Conservation (phyloP, 169 alveolate species). For the Sarcocystis neurona region DNA sequence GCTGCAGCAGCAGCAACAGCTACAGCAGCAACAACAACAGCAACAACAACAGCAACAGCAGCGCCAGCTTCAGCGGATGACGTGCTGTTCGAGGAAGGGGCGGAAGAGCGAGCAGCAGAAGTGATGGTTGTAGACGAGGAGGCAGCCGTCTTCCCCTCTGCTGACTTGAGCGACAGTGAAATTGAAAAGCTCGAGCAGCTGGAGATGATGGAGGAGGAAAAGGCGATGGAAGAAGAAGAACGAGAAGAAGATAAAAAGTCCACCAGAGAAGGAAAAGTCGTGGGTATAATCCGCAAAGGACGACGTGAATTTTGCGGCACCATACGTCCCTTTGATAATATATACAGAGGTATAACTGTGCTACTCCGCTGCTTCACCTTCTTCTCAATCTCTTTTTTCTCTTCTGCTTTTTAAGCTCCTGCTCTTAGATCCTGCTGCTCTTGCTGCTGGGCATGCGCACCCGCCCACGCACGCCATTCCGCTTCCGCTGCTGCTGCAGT, state of each 20-base stretch:
- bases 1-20: no score
- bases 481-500: no score
- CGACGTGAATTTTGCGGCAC: slow-evolving; percentile 94
- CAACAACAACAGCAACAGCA: neutral
- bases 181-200: slow-evolving; percentile 44
- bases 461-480: no score
- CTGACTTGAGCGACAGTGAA: no score
- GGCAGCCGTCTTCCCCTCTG: neutral
- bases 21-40: neutral
- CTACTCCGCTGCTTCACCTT: no score
- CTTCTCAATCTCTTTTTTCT: no score
- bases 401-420: no score
- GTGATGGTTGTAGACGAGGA: neutral
- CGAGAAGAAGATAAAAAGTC: neutral
- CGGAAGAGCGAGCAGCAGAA: neutral
- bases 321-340: slow-evolving; percentile 72
- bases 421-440: no score
- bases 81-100: neutral
- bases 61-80: no score
- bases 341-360: neutral
- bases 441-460: no score
- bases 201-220: neutral
- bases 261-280: slow-evolving; percentile 84
- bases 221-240: neutral
- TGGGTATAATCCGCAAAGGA: slow-evolving; percentile 87